Conservation (phyloP, 192 early-diverging fungal genomes). For the Chytriomyces sp. region DNA sequence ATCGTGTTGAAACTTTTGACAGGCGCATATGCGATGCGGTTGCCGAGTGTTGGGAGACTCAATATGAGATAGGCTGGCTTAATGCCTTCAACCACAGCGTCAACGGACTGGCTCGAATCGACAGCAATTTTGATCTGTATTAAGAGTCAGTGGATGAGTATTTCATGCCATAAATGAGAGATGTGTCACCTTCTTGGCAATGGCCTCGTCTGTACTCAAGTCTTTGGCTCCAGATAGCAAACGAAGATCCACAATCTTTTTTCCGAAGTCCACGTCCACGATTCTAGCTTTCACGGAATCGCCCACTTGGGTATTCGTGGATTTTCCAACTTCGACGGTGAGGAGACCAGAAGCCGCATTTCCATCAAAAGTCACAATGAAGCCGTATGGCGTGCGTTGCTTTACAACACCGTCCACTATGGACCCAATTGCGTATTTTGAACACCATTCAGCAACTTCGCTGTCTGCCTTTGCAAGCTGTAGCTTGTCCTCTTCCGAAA, state of each 20-base stretch:
- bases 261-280: constrained; percentile 70
- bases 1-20: constrained; percentile 27
- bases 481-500: constrained; percentile 34
- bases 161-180: background rate
- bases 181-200: constrained; percentile 12
- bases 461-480: background rate
- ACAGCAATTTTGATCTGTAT: constrained; percentile 15
- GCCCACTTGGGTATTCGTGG: constrained; percentile 42
- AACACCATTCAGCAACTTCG: constrained; percentile 6
- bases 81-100: constrained; percentile 69
- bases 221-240: constrained; percentile 12
- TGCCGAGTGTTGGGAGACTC: constrained; percentile 53
- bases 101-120: constrained; percentile 37
- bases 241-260: constrained; percentile 63
- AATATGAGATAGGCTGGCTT: constrained; percentile 80
- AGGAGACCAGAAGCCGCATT: constrained; percentile 59
- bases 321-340: constrained; percentile 49
- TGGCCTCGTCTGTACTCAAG: constrained; percentile 8
- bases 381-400: constrained; percentile 59
- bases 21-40: constrained; percentile 34
- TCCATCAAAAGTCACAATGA: constrained; percentile 50
- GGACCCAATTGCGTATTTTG: constrained; percentile 42
- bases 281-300: constrained; percentile 58
- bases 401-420: constrained; percentile 52
- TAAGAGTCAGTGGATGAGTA: background rate